A percentile compares a stretch with the other conserved stretches of the same genome.
These are phyloP conservation scores for Suillus bovinus DNA, from an alignment of 768 basidiomycete species.

Conservation along the genomic window DNA sequence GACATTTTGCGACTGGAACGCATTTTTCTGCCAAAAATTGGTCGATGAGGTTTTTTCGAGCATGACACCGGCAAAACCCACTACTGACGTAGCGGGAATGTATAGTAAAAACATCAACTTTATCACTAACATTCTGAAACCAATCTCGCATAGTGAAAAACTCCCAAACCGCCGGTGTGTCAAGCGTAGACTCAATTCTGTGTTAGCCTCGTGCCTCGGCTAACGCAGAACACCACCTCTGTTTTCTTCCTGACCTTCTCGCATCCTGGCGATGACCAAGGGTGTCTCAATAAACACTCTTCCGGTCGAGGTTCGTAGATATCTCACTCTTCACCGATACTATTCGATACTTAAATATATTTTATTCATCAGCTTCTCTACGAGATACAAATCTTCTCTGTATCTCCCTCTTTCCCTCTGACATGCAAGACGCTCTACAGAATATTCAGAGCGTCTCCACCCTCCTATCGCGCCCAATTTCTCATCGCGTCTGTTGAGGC, in stretches of 20 bases:
- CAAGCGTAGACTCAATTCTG: no score
- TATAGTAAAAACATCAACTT: no score
- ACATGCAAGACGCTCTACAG: constrained; percentile 52
- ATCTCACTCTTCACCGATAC: background rate
- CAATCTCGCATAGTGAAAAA: no score
- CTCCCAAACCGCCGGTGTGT: no score
- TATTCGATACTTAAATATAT: constrained; percentile 1
- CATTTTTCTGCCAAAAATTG: no score
- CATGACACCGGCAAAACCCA: no score
- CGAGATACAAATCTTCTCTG: constrained; percentile 71
- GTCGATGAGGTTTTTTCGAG: no score
- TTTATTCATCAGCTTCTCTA: constrained; percentile 62
- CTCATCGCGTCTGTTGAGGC: constrained; percentile 42
- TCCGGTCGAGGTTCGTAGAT: constrained; percentile 37
- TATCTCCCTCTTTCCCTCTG: constrained; percentile 63
- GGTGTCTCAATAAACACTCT: constrained; percentile 23
- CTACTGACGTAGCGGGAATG: no score
- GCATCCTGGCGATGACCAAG: background rate
- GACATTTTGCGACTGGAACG: no score
- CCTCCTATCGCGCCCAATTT: constrained; percentile 66
- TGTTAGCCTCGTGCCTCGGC: no score
- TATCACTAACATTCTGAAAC: no score
- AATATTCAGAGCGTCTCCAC: constrained; percentile 56
- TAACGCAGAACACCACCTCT: no score
- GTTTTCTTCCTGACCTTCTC: background rate